These are phyloP conservation scores for Fusarium gaditjirri DNA, from an alignment of 2,329 filamentous ascomycete genomes.

Conservation along the genomic window DNA sequence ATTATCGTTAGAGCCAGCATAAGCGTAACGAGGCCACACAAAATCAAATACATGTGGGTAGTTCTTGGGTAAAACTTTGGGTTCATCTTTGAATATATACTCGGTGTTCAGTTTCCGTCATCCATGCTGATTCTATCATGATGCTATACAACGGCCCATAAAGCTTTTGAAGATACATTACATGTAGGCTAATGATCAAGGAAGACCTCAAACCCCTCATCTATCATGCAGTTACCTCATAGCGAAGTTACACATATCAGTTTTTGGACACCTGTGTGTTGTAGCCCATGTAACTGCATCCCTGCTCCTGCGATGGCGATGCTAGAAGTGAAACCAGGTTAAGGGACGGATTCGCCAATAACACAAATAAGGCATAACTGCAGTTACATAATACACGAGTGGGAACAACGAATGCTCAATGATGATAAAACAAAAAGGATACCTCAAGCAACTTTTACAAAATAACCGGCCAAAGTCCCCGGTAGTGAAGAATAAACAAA, in stretches of 20 bases:
- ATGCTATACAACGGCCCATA: not conserved
- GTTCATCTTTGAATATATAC: not conserved
- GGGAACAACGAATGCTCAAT: not conserved
- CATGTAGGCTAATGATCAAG: not conserved
- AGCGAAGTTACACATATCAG: not conserved
- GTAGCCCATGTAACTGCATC: not conserved
- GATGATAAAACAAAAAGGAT: too few relatives aligned
- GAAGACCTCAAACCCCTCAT: not conserved
- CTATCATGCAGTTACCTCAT: not conserved
- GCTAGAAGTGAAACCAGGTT: not conserved
- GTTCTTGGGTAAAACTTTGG: not conserved
- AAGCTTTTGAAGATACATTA: not conserved
- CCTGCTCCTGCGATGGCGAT: not conserved
- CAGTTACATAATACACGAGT: not conserved
- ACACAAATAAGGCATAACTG: not conserved
- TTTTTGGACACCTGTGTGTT: not conserved
- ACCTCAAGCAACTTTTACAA: not conserved
- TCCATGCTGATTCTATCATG: not conserved
- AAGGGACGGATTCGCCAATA: not conserved
- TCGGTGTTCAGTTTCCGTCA: not conserved
- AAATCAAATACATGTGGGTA: not conserved
- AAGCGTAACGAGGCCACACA: not conserved
- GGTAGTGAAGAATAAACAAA: too few relatives aligned
- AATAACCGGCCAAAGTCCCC: not conserved
- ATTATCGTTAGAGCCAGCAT: slow-evolving; percentile 6